phyloP scores from a whole-genome alignment of 805 yeast species.

The Gaillardinia entomophila region DNA sequence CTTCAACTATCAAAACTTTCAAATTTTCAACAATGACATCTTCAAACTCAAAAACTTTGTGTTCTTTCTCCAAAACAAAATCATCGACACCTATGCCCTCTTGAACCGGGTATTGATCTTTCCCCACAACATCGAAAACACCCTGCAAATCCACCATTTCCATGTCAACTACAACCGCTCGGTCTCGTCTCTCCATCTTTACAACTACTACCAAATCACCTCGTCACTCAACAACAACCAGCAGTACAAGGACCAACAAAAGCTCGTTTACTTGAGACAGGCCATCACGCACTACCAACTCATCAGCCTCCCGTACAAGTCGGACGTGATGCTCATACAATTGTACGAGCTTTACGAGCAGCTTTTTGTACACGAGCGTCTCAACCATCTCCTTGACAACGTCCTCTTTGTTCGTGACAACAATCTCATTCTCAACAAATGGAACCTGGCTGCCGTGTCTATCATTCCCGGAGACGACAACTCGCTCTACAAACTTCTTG shows the following conservation, averaged over 20 bases:
- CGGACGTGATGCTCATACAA: constrained; percentile 13
- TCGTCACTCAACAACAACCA: constrained; percentile 13
- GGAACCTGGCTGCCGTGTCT: background rate
- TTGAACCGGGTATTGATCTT: constrained; percentile 16
- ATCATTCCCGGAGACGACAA: background rate
- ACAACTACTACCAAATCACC: constrained; percentile 24
- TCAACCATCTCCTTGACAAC: background rate
- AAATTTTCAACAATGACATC: constrained; percentile 10
- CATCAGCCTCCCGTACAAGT: constrained; percentile 19
- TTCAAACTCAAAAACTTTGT: constrained; percentile 19
- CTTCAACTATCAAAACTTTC: constrained; percentile 15
- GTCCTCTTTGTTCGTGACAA: background rate
- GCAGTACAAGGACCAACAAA: constrained; percentile 24
- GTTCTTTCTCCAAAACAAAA: constrained; percentile 19
- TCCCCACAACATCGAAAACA: constrained; percentile 10
- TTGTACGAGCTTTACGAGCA: constrained; percentile 26
- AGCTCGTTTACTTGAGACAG: constrained; percentile 19
- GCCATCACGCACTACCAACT: constrained; percentile 27
- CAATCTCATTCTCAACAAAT: background rate
- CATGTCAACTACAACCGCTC: constrained; percentile 27
- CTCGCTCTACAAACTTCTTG: background rate
- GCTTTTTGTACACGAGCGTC: constrained; percentile 22
- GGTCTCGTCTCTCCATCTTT: constrained; percentile 20
- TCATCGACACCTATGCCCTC: constrained; percentile 20
- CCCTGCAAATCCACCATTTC: constrained; percentile 13